A percentile compares a stretch with the other conserved stretches of the same genome.
Conservation (phyloP, 73 alveolate species). For the Stentor coeruleus region DNA sequence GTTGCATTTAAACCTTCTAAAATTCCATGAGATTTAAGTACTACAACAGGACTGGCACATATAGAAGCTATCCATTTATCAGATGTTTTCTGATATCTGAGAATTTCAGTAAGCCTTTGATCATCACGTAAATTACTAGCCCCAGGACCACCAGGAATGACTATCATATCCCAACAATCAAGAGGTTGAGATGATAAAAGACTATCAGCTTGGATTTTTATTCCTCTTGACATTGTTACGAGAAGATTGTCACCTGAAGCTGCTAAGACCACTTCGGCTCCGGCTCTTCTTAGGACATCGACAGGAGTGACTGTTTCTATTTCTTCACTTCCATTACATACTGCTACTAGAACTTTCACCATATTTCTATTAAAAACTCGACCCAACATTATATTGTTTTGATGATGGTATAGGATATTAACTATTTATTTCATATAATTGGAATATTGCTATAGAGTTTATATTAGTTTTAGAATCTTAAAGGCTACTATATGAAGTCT, state of each 20-base stretch:
- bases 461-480: too few relatives aligned
- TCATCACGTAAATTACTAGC: slow-evolving; percentile 64
- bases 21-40: slow-evolving; percentile 70
- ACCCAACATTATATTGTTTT: too few relatives aligned
- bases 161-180: slow-evolving; percentile 44
- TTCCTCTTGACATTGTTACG: slow-evolving; percentile 1
- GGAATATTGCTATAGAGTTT: too few relatives aligned
- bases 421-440: too few relatives aligned
- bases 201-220: slow-evolving; percentile 22
- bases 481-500: too few relatives aligned
- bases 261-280: slow-evolving; percentile 45
- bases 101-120: slow-evolving; percentile 47
- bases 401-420: too few relatives aligned
- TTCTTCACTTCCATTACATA: slow-evolving; percentile 56
- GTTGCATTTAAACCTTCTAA: slow-evolving; percentile 79
- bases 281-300: slow-evolving; percentile 55
- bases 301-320: slow-evolving; percentile 50
- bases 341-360: slow-evolving; percentile 38
- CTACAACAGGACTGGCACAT: slow-evolving; percentile 89
- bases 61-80: slow-evolving; percentile 75
- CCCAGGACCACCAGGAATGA: slow-evolving; percentile 90
- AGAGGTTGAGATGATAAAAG: not conserved
- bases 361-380: not conserved
- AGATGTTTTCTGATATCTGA: slow-evolving; percentile 52
- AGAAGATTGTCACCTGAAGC: not conserved